Conservation (phyloP, 176 grass and related monocot genomes). For the Lolium perenne region DNA sequence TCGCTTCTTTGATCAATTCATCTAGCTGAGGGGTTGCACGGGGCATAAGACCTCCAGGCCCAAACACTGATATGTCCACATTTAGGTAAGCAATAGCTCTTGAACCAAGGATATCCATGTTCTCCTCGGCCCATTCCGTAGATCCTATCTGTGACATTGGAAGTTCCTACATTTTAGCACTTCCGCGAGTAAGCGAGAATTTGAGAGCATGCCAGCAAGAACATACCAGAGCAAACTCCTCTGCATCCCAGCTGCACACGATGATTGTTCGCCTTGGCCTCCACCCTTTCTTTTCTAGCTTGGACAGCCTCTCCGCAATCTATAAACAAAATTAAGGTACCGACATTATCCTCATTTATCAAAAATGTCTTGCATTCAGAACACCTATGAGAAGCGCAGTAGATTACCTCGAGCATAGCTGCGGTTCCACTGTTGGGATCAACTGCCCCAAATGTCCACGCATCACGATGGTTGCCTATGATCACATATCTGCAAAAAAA, state of each 20-base stretch:
- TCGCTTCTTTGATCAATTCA: conserved; percentile 77
- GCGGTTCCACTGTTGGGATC: conserved; percentile 92
- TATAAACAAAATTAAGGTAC: conserved; percentile 31
- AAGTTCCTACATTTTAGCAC: conserved; percentile 14
- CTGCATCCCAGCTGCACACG: conserved; percentile 91
- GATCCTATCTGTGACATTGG: conserved; percentile 71
- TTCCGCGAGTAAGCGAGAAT: background rate
- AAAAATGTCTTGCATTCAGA: background rate
- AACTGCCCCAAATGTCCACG: conserved; percentile 90
- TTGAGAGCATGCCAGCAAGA: background rate
- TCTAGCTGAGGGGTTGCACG: conserved; percentile 91
- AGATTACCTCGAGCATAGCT: conserved; percentile 79
- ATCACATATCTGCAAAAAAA: conserved; percentile 69
- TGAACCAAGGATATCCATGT: conserved; percentile 71
- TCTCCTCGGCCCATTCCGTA: conserved; percentile 95
- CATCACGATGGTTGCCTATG: conserved; percentile 95
- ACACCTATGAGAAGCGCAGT: background rate
- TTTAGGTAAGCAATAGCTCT: conserved; percentile 92
- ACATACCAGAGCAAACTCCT: conserved; percentile 71
- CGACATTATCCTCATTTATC: background rate
- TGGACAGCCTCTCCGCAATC: conserved; percentile 66
- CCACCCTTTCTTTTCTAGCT: conserved; percentile 84
- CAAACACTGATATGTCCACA: conserved; percentile 65
- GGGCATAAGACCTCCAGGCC: conserved; percentile 59
- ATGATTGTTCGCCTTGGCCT: conserved; percentile 89